Conservation (phyloP, 805 yeast genomes). For the Diddensiella santjacobensis region DNA sequence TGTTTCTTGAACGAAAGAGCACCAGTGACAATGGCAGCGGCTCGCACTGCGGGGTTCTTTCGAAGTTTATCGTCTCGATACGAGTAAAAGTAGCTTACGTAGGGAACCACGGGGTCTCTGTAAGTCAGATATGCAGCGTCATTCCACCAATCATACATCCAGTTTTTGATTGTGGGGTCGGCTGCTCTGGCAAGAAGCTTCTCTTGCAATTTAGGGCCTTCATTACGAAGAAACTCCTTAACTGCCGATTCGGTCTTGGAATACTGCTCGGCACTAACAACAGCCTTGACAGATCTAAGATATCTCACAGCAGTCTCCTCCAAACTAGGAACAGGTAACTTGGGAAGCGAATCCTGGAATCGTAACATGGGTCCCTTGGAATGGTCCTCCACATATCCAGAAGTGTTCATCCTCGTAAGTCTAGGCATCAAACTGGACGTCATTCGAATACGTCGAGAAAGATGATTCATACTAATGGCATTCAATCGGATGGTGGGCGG, state of each 20-base stretch:
- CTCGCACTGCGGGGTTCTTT: constrained; percentile 46
- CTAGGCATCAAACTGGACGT: constrained; percentile 8
- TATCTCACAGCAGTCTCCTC: constrained; percentile 66
- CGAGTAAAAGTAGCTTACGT: constrained; percentile 82
- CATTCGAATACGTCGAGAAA: constrained; percentile 3
- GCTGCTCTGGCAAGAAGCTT: constrained; percentile 57
- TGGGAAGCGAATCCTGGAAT: constrained; percentile 70
- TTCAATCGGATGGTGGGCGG: too few relatives aligned
- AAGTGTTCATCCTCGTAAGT: constrained; percentile 26
- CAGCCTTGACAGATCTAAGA: constrained; percentile 70
- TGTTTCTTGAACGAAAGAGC: constrained; percentile 63
- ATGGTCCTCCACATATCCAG: constrained; percentile 35
- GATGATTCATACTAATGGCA: constrained; percentile 3
- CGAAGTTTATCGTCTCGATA: constrained; percentile 60
- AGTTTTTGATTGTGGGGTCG: constrained; percentile 60
- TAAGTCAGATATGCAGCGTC: constrained; percentile 86
- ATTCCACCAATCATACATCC: constrained; percentile 94
- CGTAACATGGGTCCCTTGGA: constrained; percentile 65
- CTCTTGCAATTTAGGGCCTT: constrained; percentile 64
- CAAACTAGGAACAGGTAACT: constrained; percentile 82
- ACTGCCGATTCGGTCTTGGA: constrained; percentile 54
- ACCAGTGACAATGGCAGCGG: constrained; percentile 68
- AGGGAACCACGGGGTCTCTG: constrained; percentile 93
- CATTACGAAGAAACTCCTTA: constrained; percentile 61
- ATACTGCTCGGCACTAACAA: constrained; percentile 47